These are phyloP conservation scores for Pythium coloratum DNA, from an alignment of 352 stramenopile genomes.

Conservation along the genomic window DNA sequence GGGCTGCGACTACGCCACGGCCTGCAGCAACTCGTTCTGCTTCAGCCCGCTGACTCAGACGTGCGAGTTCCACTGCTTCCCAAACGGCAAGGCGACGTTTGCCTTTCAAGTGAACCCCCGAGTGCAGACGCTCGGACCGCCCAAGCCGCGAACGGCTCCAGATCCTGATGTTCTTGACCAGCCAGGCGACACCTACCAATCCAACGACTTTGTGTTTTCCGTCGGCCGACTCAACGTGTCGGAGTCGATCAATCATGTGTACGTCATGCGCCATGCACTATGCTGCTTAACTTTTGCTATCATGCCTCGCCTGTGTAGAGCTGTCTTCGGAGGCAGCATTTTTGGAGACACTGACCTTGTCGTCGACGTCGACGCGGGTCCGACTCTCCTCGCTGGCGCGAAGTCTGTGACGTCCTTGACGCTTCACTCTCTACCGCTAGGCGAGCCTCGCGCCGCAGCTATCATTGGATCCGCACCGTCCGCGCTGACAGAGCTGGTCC, in stretches of 20 bases:
- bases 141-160: neutral
- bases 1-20: neutral
- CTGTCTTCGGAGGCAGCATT: neutral
- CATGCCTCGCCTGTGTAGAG: no score
- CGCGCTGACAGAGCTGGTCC: neutral
- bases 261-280: neutral
- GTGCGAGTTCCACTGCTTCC: slow-evolving; percentile 1
- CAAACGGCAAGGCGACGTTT: neutral
- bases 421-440: neutral
- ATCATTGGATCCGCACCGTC: neutral
- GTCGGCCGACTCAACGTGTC: neutral
- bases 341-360: neutral
- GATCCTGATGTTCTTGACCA: neutral
- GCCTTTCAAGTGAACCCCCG: neutral
- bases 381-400: neutral
- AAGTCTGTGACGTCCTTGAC: neutral
- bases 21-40: neutral
- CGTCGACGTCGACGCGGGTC: neutral
- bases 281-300: no score
- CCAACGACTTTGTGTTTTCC: neutral
- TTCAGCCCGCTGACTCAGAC: neutral
- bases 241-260: neutral
- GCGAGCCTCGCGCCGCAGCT: neutral
- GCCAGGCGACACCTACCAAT: neutral
- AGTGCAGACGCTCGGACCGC: neutral